Conservation (phyloP, 2,329 filamentous ascomycete species). For the Fusarium newnesense region DNA sequence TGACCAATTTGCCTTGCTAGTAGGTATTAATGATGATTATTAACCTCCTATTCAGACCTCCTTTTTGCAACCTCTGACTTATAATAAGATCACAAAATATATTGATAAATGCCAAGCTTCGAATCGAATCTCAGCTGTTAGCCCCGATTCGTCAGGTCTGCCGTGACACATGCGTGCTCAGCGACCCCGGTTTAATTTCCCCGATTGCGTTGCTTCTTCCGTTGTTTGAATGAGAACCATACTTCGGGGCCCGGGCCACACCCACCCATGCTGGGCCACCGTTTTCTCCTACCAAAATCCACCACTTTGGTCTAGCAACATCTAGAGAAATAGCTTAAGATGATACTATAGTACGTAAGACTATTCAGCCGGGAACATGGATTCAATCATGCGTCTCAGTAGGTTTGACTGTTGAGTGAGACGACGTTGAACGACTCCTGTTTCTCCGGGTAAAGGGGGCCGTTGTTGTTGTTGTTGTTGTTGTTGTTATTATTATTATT, state of each 20-base stretch:
- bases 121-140: conserved; percentile 28
- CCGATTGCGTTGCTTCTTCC: conserved; percentile 33
- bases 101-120: conserved; percentile 20
- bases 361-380: conserved; percentile 27
- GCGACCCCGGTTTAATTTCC: conserved; percentile 32
- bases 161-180: conserved; percentile 15
- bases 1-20: neutral
- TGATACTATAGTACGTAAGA: conserved; percentile 4
- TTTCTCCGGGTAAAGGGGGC: neutral
- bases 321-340: conserved; percentile 3
- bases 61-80: neutral
- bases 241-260: conserved; percentile 5
- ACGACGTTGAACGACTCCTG: neutral
- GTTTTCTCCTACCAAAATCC: conserved; percentile 24
- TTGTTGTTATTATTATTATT: neutral
- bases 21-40: neutral
- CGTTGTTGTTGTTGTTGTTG: neutral
- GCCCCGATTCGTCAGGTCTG: conserved; percentile 27
- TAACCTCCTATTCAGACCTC: neutral
- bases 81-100: neutral
- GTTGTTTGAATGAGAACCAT: conserved; percentile 13
- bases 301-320: conserved; percentile 14
- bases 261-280: conserved; percentile 14
- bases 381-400: conserved; percentile 2
- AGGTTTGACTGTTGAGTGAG: conserved; percentile 18